These are phyloP conservation scores for Graphilbum ipis-grandicollis DNA, from an alignment of 2,329 filamentous ascomycete species.

Conservation along the genomic window DNA sequence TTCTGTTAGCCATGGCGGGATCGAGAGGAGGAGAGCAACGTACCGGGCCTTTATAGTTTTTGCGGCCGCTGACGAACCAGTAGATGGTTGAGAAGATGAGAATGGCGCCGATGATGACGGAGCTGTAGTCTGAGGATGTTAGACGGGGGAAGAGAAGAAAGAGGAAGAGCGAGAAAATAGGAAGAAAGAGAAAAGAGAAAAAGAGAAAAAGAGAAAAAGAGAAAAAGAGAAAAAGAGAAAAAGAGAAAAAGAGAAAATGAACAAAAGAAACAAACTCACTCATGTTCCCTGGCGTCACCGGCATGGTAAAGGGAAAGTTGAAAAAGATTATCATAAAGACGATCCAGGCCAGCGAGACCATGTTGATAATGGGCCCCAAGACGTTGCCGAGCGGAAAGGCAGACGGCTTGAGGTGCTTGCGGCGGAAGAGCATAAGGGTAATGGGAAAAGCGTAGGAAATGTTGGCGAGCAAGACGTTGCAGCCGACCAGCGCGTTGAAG, in stretches of 20 bases:
- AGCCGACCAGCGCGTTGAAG: constrained; percentile 4
- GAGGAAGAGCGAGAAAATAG: no score
- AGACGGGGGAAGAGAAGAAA: no score
- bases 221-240: neutral
- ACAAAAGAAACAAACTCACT: no score
- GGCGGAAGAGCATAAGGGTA: neutral
- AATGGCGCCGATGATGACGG: neutral
- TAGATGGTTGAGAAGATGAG: neutral
- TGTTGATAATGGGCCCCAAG: neutral
- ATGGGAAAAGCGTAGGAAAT: constrained; percentile 3
- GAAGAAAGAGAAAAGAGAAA: neutral
- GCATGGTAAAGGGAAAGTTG: constrained; percentile 1
- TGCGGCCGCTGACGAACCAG: neutral
- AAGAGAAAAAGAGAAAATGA: neutral
- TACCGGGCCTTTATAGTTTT: neutral
- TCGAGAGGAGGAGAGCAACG: neutral
- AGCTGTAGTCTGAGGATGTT: neutral
- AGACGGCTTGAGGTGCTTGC: neutral
- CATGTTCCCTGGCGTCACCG: no score
- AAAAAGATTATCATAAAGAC: constrained; percentile 1
- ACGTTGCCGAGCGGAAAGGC: constrained; percentile 1
- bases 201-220: neutral
- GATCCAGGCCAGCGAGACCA: constrained; percentile 1
- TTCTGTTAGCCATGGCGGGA: neutral
- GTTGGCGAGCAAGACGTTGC: constrained; percentile 1